phyloP scores from a whole-genome alignment of 2,329 filamentous ascomycete genomes.

The Fusarium globosum region DNA sequence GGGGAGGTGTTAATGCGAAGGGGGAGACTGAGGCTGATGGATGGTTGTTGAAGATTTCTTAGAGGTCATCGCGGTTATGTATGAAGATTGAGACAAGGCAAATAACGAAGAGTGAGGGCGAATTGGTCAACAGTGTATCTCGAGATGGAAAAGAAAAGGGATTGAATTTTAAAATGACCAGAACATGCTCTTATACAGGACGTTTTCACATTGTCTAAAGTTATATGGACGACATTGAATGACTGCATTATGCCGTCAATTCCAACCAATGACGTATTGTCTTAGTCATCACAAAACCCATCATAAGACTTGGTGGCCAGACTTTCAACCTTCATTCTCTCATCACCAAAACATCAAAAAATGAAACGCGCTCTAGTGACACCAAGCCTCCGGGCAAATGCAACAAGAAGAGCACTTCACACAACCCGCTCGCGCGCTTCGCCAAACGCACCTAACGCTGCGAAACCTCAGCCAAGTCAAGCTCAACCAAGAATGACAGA shows the following conservation, averaged over 20 bases:
- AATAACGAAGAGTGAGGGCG: rapidly evolving
- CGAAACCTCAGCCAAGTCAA: neutral
- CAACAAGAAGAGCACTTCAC: neutral
- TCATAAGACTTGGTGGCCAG: neutral
- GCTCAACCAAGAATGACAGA: neutral
- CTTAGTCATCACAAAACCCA: neutral
- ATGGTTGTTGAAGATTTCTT: constrained; percentile 34
- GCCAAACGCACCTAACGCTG: rapidly evolving
- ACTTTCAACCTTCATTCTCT: neutral
- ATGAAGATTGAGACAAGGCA: neutral
- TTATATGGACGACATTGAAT: neutral
- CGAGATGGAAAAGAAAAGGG: rapidly evolving
- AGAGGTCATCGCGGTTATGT: neutral
- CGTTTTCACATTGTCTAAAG: rapidly evolving
- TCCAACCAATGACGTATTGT: constrained; percentile 23
- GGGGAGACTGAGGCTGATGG: constrained; percentile 38
- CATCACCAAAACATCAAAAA: neutral
- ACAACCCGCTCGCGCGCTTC: rapidly evolving
- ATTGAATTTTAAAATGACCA: rapidly evolving
- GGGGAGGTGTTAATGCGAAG: constrained; percentile 39
- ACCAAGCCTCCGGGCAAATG: rapidly evolving
- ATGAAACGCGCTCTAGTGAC: constrained; percentile 5
- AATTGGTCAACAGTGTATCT: neutral
- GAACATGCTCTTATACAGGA: rapidly evolving
- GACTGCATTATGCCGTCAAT: constrained; percentile 7